Evolutionary conservation across 306 rosid species (phyloP).

Genomic region (Styphnolobium japonicum): DNA sequence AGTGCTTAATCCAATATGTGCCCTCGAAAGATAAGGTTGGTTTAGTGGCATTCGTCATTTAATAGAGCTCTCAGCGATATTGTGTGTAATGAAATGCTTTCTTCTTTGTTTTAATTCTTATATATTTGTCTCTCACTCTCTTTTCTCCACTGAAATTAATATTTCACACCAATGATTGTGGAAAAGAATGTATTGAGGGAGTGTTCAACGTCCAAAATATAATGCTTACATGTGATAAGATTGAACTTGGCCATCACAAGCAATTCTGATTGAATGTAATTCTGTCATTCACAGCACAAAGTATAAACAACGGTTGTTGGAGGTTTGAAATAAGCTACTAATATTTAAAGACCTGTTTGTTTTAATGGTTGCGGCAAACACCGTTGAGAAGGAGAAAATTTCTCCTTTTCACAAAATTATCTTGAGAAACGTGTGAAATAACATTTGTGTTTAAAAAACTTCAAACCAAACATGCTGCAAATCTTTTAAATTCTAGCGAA

Average conservation of each 20-base stretch:
- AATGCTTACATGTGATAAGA: background rate
- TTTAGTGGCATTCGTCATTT: slow-evolving; percentile 39
- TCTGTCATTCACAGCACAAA: background rate
- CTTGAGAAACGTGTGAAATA: no score
- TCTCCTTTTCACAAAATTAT: no score
- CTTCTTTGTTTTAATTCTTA: background rate
- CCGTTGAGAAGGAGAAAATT: no score
- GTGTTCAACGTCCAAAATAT: no score
- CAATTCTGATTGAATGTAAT: background rate
- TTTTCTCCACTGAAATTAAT: background rate
- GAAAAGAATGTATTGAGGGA: background rate
- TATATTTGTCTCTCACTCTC: background rate
- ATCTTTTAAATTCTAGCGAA: background rate
- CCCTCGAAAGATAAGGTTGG: slow-evolving; percentile 41
- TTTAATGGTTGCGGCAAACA: no score
- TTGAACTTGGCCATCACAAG: background rate
- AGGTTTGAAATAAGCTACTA: background rate
- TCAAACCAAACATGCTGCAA: no score
- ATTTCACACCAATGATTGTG: background rate
- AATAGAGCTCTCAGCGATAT: slow-evolving; percentile 1
- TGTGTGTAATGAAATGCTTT: background rate
- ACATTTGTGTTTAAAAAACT: no score
- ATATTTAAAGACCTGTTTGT: no score
- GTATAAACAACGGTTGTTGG: background rate
- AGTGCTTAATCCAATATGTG: slow-evolving; percentile 31